Evolutionary conservation across 2,329 filamentous ascomycete species (phyloP).

Genomic region (Ophiostoma australiae): DNA sequence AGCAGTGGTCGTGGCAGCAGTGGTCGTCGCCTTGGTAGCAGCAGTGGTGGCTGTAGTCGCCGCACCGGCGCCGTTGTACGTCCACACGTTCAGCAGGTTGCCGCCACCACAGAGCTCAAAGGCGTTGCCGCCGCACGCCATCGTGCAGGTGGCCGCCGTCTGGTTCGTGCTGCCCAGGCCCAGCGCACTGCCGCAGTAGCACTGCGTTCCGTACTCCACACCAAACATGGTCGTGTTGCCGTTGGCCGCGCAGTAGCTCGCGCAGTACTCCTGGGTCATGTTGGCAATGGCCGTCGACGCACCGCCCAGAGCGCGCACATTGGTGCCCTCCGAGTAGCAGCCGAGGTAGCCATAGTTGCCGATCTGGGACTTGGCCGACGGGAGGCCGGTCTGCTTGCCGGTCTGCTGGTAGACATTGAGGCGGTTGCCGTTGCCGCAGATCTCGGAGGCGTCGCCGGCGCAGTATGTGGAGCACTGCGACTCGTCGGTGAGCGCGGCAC

Average conservation of each 20-base stretch:
- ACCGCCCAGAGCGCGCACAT: slow-evolving; percentile 27
- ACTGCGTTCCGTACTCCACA: slow-evolving; percentile 47
- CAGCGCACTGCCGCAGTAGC: slow-evolving; percentile 44
- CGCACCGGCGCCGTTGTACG: not conserved
- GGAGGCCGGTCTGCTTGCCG: slow-evolving; percentile 26
- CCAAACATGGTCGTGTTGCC: slow-evolving; percentile 42
- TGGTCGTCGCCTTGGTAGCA: not conserved
- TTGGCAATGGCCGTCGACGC: slow-evolving; percentile 25
- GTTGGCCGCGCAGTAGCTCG: slow-evolving; percentile 43
- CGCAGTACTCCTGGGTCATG: slow-evolving; percentile 49
- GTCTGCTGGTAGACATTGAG: slow-evolving; percentile 24
- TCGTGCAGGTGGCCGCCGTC: slow-evolving; percentile 21
- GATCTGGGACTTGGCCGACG: slow-evolving; percentile 34
- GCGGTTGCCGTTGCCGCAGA: slow-evolving; percentile 25
- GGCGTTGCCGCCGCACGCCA: slow-evolving; percentile 25
- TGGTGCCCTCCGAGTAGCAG: slow-evolving; percentile 34
- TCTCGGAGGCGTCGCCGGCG: slow-evolving; percentile 23
- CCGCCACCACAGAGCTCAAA: slow-evolving; percentile 26
- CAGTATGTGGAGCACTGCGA: slow-evolving; percentile 25
- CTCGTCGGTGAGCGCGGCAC: slow-evolving; percentile 17
- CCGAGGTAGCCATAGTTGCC: slow-evolving; percentile 33
- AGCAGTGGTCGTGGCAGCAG: not conserved
- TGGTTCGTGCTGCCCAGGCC: slow-evolving; percentile 16
- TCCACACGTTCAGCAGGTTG: slow-evolving; percentile 24
- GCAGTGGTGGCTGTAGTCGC: not conserved